phyloP scores from a whole-genome alignment of 805 yeast species.

The Limtongozyma cylindracea region DNA sequence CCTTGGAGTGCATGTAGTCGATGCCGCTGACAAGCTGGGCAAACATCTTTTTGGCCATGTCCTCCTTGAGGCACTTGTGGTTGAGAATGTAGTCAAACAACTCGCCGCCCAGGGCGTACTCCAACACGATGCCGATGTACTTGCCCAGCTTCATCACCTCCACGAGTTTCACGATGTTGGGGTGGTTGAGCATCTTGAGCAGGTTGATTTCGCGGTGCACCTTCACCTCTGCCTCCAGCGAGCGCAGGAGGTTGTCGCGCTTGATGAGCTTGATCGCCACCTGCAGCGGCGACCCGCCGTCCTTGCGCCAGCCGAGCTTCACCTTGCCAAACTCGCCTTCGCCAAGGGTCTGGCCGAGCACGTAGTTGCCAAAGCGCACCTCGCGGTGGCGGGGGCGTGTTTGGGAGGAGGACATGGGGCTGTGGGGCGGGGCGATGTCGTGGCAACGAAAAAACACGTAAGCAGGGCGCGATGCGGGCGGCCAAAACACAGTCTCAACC shows the following conservation, averaged over 20 bases:
- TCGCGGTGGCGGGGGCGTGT: no score
- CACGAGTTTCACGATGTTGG: constrained; percentile 76
- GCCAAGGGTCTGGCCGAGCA: constrained; percentile 81
- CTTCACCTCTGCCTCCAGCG: constrained; percentile 67
- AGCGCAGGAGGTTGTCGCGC: constrained; percentile 69
- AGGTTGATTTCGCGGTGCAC: constrained; percentile 88
- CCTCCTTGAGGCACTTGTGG: constrained; percentile 69
- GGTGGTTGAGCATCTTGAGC: constrained; percentile 64
- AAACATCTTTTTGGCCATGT: constrained; percentile 65
- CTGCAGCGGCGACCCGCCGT: constrained; percentile 52
- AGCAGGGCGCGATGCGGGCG: no score
- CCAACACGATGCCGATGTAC: constrained; percentile 88
- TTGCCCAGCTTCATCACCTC: constrained; percentile 87
- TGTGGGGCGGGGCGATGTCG: no score
- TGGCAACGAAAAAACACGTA: no score
- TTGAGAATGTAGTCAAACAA: constrained; percentile 78
- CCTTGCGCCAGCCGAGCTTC: constrained; percentile 86
- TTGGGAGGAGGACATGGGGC: no score
- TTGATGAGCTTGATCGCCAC: constrained; percentile 87
- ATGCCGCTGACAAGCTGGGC: constrained; percentile 91
- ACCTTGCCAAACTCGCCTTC: constrained; percentile 98
- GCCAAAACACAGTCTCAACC: no score
- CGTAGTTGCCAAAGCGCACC: constrained; percentile 72
- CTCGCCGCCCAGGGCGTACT: constrained; percentile 95
- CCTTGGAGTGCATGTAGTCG: constrained; percentile 64